phyloP scores from a whole-genome alignment of 2,329 filamentous ascomycete genomes.

The Graphilbum fragrans region DNA sequence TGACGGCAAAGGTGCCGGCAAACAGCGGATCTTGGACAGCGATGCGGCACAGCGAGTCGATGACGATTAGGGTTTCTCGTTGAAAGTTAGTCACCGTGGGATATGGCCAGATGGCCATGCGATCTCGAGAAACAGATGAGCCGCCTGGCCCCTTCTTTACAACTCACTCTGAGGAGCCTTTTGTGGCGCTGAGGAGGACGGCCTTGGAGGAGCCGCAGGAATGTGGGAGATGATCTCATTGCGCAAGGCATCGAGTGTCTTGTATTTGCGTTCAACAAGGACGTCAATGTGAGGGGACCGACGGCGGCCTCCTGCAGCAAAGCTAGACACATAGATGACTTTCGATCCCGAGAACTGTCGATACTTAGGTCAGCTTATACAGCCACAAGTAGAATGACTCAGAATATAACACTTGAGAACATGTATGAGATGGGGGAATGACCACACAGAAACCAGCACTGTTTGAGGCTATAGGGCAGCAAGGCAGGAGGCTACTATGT shows the following conservation, averaged over 20 bases:
- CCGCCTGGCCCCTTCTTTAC: too few species aligned
- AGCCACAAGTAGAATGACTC: not conserved
- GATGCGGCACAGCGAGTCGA: slow-evolving; percentile 69
- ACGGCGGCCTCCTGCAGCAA: slow-evolving; percentile 60
- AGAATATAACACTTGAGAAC: not conserved
- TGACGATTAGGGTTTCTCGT: slow-evolving; percentile 59
- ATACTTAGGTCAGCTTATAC: not conserved
- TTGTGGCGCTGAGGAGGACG: too few species aligned
- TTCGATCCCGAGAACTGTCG: slow-evolving; percentile 51
- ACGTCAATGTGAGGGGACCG: slow-evolving; percentile 53
- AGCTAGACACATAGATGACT: slow-evolving; percentile 56
- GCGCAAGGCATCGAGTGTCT: slow-evolving; percentile 41
- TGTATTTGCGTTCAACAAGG: slow-evolving; percentile 53
- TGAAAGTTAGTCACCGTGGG: not conserved
- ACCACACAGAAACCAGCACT: too few species aligned
- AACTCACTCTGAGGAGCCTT: too few species aligned
- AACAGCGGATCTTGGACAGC: slow-evolving; percentile 38
- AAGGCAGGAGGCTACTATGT: too few species aligned
- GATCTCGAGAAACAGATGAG: too few species aligned
- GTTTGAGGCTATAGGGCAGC: too few species aligned
- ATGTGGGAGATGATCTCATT: slow-evolving; percentile 39
- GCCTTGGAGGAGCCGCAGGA: not conserved
- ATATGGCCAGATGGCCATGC: too few species aligned
- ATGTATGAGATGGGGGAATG: too few species aligned
- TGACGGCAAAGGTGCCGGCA: slow-evolving; percentile 58